Conservation (phyloP, 2,329 filamentous ascomycete species). For the Fusarium penzigii region DNA sequence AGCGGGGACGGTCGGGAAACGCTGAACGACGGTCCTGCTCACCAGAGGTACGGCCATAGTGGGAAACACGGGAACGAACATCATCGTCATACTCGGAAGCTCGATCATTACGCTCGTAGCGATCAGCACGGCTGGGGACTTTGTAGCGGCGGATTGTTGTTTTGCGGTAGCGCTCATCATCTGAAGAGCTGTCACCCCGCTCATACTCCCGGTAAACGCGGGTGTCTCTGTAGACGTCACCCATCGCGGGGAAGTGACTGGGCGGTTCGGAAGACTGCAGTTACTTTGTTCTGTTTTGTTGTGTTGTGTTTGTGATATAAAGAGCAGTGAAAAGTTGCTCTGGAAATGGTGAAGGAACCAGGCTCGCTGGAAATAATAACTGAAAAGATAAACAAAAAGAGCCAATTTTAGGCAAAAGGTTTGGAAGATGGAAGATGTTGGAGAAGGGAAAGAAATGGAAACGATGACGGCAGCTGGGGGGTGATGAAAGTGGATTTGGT, state of each 20-base stretch:
- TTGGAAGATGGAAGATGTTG: conserved; percentile 11
- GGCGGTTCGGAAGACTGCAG: conserved; percentile 11
- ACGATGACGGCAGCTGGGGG: conserved; percentile 28
- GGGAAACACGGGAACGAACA: conserved; percentile 43
- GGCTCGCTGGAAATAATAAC: conserved; percentile 11
- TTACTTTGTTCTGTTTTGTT: not conserved
- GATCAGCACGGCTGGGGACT: conserved; percentile 45
- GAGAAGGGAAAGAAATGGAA: conserved; percentile 17
- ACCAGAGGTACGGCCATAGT: conserved; percentile 39
- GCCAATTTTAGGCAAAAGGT: conserved; percentile 15
- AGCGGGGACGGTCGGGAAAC: conserved; percentile 52
- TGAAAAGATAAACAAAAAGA: conserved; percentile 16
- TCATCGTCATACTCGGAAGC: conserved; percentile 48
- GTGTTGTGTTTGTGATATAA: conserved; percentile 10
- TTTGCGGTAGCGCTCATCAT: conserved; percentile 48
- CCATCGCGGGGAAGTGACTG: conserved; percentile 33
- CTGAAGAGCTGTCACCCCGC: conserved; percentile 37
- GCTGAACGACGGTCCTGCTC: conserved; percentile 47
- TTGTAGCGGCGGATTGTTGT: conserved; percentile 57
- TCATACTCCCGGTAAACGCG: conserved; percentile 37
- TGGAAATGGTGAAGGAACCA: not conserved
- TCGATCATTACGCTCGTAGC: conserved; percentile 40
- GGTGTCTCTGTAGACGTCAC: conserved; percentile 35
- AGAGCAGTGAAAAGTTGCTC: conserved; percentile 4
- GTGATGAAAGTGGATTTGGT: conserved; percentile 9